These are phyloP conservation scores for Fusarium gaditjirri DNA, from an alignment of 2,329 filamentous ascomycete species.

Conservation along the genomic window DNA sequence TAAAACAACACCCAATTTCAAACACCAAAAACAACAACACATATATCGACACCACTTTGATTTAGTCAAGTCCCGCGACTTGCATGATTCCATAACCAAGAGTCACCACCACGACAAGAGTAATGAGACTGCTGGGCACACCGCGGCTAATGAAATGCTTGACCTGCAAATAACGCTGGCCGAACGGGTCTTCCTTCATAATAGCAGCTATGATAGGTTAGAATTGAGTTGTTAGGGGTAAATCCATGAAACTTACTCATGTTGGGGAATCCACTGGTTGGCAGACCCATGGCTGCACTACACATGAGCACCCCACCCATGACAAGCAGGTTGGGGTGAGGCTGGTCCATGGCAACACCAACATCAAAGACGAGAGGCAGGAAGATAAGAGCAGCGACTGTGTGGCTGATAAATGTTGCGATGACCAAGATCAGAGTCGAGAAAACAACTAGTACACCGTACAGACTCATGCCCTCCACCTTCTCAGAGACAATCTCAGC, in stretches of 20 bases:
- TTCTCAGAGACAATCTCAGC: conserved; percentile 78
- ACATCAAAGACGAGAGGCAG: conserved; percentile 90
- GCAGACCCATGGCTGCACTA: conserved; percentile 93
- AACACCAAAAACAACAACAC: neutral
- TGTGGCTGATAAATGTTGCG: conserved; percentile 97
- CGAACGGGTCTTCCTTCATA: conserved; percentile 98
- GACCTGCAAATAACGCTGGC: conserved; percentile 90
- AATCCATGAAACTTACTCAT: conserved; percentile 81
- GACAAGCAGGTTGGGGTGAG: conserved; percentile 92
- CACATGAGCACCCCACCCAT: conserved; percentile 98
- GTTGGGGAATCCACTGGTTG: conserved; percentile 96
- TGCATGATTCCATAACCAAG: conserved; percentile 93
- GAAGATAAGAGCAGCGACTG: conserved; percentile 94
- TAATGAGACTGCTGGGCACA: conserved; percentile 85
- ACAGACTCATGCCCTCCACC: conserved; percentile 84
- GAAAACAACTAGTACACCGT: conserved; percentile 88
- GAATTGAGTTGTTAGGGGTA: conserved; percentile 3
- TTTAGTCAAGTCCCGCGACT: conserved; percentile 69
- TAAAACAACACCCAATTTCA: conserved; percentile 4
- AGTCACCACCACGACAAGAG: conserved; percentile 84
- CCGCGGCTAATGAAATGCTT: conserved; percentile 96
- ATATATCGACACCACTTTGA: neutral
- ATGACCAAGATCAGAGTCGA: conserved; percentile 86
- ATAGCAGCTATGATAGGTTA: conserved; percentile 77
- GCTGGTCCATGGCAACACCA: conserved; percentile 84